Evolutionary conservation across 495 filamentous ascomycete species (phyloP).

Genomic region (Penicillium mononematosum): DNA sequence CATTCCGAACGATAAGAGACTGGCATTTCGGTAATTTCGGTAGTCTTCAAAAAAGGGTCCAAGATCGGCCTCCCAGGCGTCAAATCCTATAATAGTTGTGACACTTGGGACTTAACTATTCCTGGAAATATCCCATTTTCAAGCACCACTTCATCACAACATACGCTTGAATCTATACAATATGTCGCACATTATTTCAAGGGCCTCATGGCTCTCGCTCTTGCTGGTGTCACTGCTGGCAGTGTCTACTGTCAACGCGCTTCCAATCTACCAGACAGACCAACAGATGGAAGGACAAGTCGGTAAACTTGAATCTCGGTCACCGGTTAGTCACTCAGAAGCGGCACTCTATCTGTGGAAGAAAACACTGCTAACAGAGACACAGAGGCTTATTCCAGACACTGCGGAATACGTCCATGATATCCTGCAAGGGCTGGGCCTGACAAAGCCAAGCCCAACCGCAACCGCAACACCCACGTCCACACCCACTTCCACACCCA

Average conservation of each 20-base stretch:
- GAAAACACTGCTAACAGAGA: slow-evolving; percentile 4
- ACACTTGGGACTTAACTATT: neutral
- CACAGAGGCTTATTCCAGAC: slow-evolving; percentile 36
- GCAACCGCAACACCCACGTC: slow-evolving; percentile 4
- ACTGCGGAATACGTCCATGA: slow-evolving; percentile 24
- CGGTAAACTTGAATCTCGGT: slow-evolving; percentile 16
- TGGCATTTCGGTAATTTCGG: slow-evolving; percentile 9
- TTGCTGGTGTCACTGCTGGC: slow-evolving; percentile 10
- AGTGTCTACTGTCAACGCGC: slow-evolving; percentile 17
- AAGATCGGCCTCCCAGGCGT: neutral
- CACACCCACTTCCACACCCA: slow-evolving; percentile 1
- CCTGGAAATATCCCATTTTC: neutral
- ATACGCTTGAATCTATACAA: neutral
- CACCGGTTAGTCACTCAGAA: slow-evolving; percentile 14
- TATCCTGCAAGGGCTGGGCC: slow-evolving; percentile 25
- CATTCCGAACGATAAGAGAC: slow-evolving; percentile 22
- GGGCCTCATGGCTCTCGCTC: slow-evolving; percentile 5
- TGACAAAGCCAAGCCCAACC: slow-evolving; percentile 12
- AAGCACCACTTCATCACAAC: neutral
- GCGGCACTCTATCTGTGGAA: neutral
- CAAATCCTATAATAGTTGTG: neutral
- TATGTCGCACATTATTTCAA: slow-evolving; percentile 13
- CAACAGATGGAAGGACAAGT: slow-evolving; percentile 1
- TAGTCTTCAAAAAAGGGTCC: slow-evolving; percentile 3
- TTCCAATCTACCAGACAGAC: slow-evolving; percentile 14